Base-by-base conservation (phyloP, 2,329 filamentous ascomycete genomes). In the Curvularia hawaiiensis region DNA sequence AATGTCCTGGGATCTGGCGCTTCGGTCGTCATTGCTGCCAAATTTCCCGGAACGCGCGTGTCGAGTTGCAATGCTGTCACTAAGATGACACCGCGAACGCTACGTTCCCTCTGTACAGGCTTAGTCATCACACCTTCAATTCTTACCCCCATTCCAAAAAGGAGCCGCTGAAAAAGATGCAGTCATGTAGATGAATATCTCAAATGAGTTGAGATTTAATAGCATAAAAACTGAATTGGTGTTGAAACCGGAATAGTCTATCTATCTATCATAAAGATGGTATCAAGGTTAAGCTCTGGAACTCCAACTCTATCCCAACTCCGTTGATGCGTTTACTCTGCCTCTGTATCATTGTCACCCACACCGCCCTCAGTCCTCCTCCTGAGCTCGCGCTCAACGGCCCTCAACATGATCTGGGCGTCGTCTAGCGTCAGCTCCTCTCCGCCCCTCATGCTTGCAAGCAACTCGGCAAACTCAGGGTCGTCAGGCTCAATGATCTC, bases 1-100 rank as follows among this genome's bases (percentile, higher is more conserved):
- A 89, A 79, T 53, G 78, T 79, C 60, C 81, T 78, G 16, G 84
- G 80, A 68, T 88, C 84, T 38, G 84, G 83, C 31, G 79, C 79
- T 66, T 85, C 83, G 33, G 77, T 75, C n/a, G 83, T 77, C 83
- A 85, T 86, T 20, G 48, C 44, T 50, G 49, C 56, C 35, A 54
- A 54, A 33, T 53, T 53, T 24, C 24, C 14, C 12, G 39, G 14
- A 30, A 39, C 39, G 40, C 49, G 61, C 30, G 45, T 39, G 39
- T 35, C 44, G 48, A 20, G 50, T 50, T 48, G 48, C 41, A 22
- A 39, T 49, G 50, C 14, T 50, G 20, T 22, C 20, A 14, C 11
- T 26, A 44, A 28, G 51, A 33, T 46, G 55, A 40, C 35, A 40
- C 35, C 35, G 44, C 53, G 53, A 52, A 54, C 52, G 53, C 46